These are phyloP conservation scores for Coprinellus micaceus DNA, from an alignment of 768 basidiomycete species.

Conservation along the genomic window DNA sequence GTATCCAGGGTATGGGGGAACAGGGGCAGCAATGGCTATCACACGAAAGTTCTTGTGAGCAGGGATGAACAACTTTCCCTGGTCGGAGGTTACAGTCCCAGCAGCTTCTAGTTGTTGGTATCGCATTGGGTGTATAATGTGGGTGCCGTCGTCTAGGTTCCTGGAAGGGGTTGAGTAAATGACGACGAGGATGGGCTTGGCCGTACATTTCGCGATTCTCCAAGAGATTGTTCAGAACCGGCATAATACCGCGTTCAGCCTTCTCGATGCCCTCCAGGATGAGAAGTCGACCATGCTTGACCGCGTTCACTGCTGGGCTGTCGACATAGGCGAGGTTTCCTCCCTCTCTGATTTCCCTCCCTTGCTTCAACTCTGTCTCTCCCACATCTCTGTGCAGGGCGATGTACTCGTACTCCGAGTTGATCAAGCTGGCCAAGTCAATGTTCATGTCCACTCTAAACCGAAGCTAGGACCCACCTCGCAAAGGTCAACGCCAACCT, in stretches of 20 bases:
- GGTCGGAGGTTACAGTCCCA: slow-evolving; percentile 24
- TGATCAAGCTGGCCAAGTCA: slow-evolving; percentile 45
- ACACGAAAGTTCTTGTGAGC: slow-evolving; percentile 68
- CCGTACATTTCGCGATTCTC: slow-evolving; percentile 69
- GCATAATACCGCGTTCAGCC: slow-evolving; percentile 71
- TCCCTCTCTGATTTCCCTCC: slow-evolving; percentile 57
- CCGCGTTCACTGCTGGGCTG: slow-evolving; percentile 62
- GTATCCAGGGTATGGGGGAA: slow-evolving; percentile 65
- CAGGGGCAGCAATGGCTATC: slow-evolving; percentile 66
- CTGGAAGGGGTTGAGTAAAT: slow-evolving; percentile 24
- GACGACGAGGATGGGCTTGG: not conserved
- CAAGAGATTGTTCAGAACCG: slow-evolving; percentile 64
- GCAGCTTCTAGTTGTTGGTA: slow-evolving; percentile 44
- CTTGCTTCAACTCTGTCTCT: slow-evolving; percentile 72
- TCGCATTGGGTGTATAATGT: slow-evolving; percentile 63
- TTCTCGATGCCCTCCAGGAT: slow-evolving; percentile 72
- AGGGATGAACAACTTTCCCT: slow-evolving; percentile 51
- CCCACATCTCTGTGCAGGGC: slow-evolving; percentile 65
- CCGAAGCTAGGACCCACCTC: slow-evolving; percentile 30
- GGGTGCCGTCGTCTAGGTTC: slow-evolving; percentile 68
- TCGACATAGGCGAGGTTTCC: slow-evolving; percentile 66
- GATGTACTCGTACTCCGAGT: slow-evolving; percentile 67
- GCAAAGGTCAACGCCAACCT: slow-evolving; percentile 62
- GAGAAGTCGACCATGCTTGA: slow-evolving; percentile 60
- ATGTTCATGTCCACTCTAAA: not conserved